Evolutionary conservation across 1,139 yeast species (phyloP), one percentile per base, ranked within the genome.

Genomic region (Candida sojae): DNA sequence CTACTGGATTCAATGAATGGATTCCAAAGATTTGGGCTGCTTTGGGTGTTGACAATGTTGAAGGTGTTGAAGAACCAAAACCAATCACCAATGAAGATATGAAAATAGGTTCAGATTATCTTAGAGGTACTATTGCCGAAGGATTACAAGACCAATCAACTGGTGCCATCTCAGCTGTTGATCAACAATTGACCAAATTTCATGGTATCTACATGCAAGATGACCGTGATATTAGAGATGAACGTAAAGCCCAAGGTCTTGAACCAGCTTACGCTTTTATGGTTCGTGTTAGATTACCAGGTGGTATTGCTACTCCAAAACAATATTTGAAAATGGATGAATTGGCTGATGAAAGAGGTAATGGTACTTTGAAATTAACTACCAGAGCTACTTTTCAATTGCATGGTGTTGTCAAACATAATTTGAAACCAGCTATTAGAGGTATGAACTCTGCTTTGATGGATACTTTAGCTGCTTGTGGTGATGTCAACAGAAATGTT

Each of bases 161-260:
- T 17, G 97, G 98, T 56, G 92, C 97, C 12, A 88, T 93, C 57
- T 80, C 88, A 57, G 95, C 97, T n/a, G 82, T 82, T 51, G 97
- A 91, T 68, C 96, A 91, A 71, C 97, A 91, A 71, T 73, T 93
- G 67, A 91, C 97, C 57, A 93, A 93, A 70, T 93, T 93, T 82
- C 98, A 93, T 67, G 99, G 99, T 71, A 91, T 92, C 57, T 93
- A 93, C 68, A 91, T 92, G 96, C 99, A 93, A 75, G 98, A 93
- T 68, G 98, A 93, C 66, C 89, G 99, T 73, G 99, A 93, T 70
- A 77, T 93, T 50, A 83, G 98, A 67, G 98, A 92, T 51, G 88
- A 88, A 57, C 85, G 98, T 64, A 92, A 91, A 71, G 81, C 89
- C 43, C 88, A 88, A 65, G 98, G 98, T 42, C 68, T 88, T 56